A percentile compares a stretch with the other conserved stretches of the same genome.
phyloP scores from a whole-genome alignment of 768 basidiomycete genomes.

The Hemileccinum rubropunctum region DNA sequence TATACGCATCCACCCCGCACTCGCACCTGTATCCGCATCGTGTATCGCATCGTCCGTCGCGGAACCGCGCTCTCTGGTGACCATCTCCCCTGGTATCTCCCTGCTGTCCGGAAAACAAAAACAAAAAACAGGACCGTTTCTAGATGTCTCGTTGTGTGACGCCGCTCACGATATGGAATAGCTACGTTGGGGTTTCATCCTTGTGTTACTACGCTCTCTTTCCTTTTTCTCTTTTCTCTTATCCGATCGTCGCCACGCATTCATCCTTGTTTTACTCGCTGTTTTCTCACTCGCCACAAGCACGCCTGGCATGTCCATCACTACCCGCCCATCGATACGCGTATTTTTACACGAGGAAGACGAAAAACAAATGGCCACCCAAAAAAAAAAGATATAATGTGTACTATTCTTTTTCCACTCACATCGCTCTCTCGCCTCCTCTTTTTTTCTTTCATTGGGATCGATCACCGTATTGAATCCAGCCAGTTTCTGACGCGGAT shows the following conservation, averaged over 20 bases:
- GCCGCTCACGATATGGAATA: constrained; percentile 13
- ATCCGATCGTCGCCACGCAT: neutral
- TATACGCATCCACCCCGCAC: constrained; percentile 1
- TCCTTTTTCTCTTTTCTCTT: neutral
- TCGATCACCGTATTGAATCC: neutral
- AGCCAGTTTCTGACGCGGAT: neutral
- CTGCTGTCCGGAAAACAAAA: constrained; percentile 15
- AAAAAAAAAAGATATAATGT: neutral
- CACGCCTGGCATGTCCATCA: neutral
- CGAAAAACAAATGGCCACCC: neutral
- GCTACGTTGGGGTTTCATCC: constrained; percentile 6
- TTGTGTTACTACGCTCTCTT: constrained; percentile 9
- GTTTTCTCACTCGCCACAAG: neutral
- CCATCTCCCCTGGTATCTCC: neutral
- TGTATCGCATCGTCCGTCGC: neutral
- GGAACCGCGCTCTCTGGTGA: neutral
- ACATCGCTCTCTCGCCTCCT: too few species aligned
- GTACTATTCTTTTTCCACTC: neutral
- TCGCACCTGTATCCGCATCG: neutral
- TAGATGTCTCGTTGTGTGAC: constrained; percentile 11
- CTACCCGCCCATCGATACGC: neutral
- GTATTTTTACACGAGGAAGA: neutral
- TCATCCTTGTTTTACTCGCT: neutral
- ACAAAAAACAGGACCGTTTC: neutral
- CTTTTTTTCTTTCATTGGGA: neutral